phyloP scores from a whole-genome alignment of 106 monocot species.

The Dioscorea zingiberensis region DNA sequence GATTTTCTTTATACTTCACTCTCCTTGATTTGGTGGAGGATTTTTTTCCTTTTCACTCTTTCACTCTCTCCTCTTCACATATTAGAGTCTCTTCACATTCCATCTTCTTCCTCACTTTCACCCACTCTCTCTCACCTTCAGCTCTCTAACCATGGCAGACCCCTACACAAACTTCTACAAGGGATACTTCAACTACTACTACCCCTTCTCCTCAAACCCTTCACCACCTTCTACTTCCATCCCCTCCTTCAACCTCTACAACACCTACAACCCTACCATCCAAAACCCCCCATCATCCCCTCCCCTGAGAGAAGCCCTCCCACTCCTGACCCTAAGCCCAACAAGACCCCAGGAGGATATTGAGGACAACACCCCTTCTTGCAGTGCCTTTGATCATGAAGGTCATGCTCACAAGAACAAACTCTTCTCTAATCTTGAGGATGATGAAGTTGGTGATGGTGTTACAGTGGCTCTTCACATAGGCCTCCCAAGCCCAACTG shows the following conservation, averaged over 20 bases:
- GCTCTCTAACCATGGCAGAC: conserved; percentile 36
- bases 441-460: not conserved
- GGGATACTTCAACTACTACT: conserved; percentile 21
- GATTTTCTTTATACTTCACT: not conserved
- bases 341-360: not conserved
- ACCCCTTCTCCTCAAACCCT: conserved; percentile 18
- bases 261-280: conserved; percentile 5
- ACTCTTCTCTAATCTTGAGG: not conserved
- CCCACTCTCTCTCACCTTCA: not conserved
- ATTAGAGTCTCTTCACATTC: no score
- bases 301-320: conserved; percentile 12
- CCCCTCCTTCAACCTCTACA: conserved; percentile 11
- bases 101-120: conserved; percentile 3
- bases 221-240: conserved; percentile 15
- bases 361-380: not conserved
- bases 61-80: not conserved
- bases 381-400: not conserved
- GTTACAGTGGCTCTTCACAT: conserved; percentile 35
- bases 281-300: conserved; percentile 20
- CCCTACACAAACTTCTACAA: conserved; percentile 54
- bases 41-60: not conserved
- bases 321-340: conserved; percentile 27
- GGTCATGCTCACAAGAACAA: conserved; percentile 7
- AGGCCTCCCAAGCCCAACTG: conserved; percentile 20
- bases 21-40: not conserved